Evolutionary conservation across 345 rosid genomes (phyloP), one percentile per base, ranked within the genome.

Genomic region (Aegle marmelos): DNA sequence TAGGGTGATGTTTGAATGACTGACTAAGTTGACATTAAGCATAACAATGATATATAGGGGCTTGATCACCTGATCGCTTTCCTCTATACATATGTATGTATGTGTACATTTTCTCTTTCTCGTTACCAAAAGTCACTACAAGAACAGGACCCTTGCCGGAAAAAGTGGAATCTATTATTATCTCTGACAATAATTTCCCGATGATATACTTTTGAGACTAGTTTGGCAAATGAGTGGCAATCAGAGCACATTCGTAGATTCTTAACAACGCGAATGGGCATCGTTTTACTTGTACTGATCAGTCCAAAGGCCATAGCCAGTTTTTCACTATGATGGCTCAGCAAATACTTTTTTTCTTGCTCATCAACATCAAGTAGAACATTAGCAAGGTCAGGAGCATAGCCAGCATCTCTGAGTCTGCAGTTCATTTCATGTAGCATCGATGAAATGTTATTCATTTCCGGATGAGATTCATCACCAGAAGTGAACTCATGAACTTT

Each of bases 331-430:
- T 91, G 92, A 56, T 90, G 82, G n/a, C 87, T 73, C 17, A 87
- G 89, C 74, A 87, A 57, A 31, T 82, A 79, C 67, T 70, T 82
- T 82, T 90, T 89, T 79, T 89, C 88, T 64, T 81, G 68, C 70
- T 89, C 93, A 48, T 91, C 91, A 7, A 90, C 90, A 65, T 90
- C 89, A 60, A 91, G 86, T 58, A 88, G 82, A 76, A 84, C 91
- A 72, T 77, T 87, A 62, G 78, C 9, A 34, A 87, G 88, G 81
- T 87, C 85, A n/a, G 91, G 90, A 79, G 83, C 86, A 81, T 88
- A 81, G 41, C 93, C 90, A 16, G 76, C 77, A 13, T 87, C 80
- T 69, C 74, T 70, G 9, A 86, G 77, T 59, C 88, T 87, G 74
- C 79, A 28, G 73, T 56, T 83, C 21, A 87, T 80, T 72, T 89